These are phyloP conservation scores for Shiraia bambusicola DNA, from an alignment of 2,329 filamentous ascomycete species.

Conservation along the genomic window DNA sequence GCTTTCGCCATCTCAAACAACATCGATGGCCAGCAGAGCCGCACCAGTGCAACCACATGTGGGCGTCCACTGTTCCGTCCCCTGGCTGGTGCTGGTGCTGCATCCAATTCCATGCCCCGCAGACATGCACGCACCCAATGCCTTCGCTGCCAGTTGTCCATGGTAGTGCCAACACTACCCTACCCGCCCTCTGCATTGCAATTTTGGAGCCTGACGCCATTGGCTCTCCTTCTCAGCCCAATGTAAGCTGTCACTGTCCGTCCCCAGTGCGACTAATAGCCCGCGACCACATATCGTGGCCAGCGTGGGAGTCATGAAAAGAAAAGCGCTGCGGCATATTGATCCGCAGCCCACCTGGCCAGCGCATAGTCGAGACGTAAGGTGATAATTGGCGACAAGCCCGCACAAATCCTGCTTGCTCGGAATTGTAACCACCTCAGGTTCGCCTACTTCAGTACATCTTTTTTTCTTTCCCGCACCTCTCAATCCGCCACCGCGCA, in stretches of 20 bases:
- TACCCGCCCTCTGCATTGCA: slow-evolving; percentile 33
- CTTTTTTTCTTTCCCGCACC: slow-evolving; percentile 26
- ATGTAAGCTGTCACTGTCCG: slow-evolving; percentile 43
- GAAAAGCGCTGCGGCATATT: slow-evolving; percentile 36
- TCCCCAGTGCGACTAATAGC: slow-evolving; percentile 41
- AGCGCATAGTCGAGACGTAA: slow-evolving; percentile 40
- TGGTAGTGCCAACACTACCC: slow-evolving; percentile 37
- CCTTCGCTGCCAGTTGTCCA: slow-evolving; percentile 35
- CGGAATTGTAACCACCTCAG: slow-evolving; percentile 41
- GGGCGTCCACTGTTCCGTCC: slow-evolving; percentile 22
- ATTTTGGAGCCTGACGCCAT: slow-evolving; percentile 37
- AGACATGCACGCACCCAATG: slow-evolving; percentile 26
- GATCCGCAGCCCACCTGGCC: slow-evolving; percentile 40
- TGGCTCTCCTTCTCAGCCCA: slow-evolving; percentile 29
- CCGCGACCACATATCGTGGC: slow-evolving; percentile 39
- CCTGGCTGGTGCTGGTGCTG: slow-evolving; percentile 24
- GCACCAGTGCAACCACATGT: slow-evolving; percentile 15
- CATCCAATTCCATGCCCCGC: slow-evolving; percentile 37
- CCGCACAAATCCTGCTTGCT: slow-evolving; percentile 31
- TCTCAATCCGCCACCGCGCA: slow-evolving; percentile 34
- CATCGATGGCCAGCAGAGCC: slow-evolving; percentile 11
- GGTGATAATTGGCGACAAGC: slow-evolving; percentile 41
- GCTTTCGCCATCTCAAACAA: slow-evolving; percentile 5
- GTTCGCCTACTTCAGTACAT: slow-evolving; percentile 32
- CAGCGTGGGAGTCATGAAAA: slow-evolving; percentile 32